Evolutionary conservation across 1,284 basidiomycete species (phyloP), one percentile per base, ranked within the genome.

Genomic region (Butyriboletus appendiculatus): DNA sequence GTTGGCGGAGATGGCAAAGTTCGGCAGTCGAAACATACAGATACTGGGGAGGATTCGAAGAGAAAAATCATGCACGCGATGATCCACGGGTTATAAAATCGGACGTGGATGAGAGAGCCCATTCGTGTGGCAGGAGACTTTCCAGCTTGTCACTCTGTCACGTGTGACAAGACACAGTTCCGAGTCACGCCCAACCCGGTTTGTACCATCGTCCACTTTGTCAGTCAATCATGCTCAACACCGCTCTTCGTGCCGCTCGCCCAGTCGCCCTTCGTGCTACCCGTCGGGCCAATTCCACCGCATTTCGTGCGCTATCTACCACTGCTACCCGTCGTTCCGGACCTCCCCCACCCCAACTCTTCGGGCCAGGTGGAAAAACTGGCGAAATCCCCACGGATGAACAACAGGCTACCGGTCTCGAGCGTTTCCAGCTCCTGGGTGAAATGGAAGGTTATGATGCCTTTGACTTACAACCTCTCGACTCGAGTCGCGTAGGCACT

Each of bases 361-460:
- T 81, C 63, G 93, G 94, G 62, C 65, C 80, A 63, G 84, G 94
- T 68, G 84, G 82, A 64, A 87, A 92, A 74, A 53, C 84, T 14
- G 94, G 93, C 61, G 80, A 86, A 65, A 83, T 94, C 58, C 86
- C 94, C 55, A 91, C 89, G 58, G 90, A 94, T 75, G 81, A 90
- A 68, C 81, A 92, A 64, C 96, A 99, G 77, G 85, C 96, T 30
- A 99, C 96, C 62, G 96, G 96, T 86, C 81, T 98, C 57, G 96
- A 98, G 76, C 92, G 96, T 75, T 86, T 96, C 71, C 93, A 99
- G 77, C 79, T 97, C 48, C 76, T 98, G 56, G 93, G 92, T 68
- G 88, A 92, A 63, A 79, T 95, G 68, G 85, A 95, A 75, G 96
- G 95, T 54, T 76, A 94, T 49, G 88, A 94, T 44, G 86, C 96